Evolutionary conservation across 805 yeast species (phyloP).

Genomic region (Saturnispora quitensis): DNA sequence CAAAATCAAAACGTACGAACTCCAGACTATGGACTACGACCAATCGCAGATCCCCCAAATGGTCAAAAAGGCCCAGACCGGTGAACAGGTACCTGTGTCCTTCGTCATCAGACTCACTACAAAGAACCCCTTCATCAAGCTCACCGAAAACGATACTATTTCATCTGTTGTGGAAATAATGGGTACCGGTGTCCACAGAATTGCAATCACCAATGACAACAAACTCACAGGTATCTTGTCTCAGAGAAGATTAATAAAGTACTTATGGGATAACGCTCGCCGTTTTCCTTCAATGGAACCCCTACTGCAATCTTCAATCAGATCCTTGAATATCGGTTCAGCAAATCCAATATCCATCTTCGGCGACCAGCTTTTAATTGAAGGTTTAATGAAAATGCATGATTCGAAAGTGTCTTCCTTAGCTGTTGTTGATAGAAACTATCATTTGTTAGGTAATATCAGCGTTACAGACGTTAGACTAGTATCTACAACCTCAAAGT

Average conservation of each 20-base stretch:
- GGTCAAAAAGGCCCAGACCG: constrained; percentile 62
- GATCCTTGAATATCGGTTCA: constrained; percentile 67
- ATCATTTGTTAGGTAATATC: constrained; percentile 78
- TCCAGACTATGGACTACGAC: constrained; percentile 27
- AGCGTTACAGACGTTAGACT: constrained; percentile 90
- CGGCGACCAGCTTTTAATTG: constrained; percentile 82
- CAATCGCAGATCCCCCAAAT: constrained; percentile 33
- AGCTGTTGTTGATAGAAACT: constrained; percentile 80
- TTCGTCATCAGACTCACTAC: constrained; percentile 79
- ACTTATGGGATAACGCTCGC: constrained; percentile 88
- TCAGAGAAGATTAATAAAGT: constrained; percentile 79
- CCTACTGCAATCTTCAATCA: constrained; percentile 56
- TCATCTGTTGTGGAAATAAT: constrained; percentile 72
- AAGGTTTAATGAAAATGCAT: constrained; percentile 82
- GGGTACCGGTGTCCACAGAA: constrained; percentile 94
- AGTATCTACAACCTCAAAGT: constrained; percentile 79
- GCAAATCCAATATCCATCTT: constrained; percentile 65
- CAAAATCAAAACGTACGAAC: constrained; percentile 38
- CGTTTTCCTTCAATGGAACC: constrained; percentile 75
- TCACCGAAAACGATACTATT: constrained; percentile 60
- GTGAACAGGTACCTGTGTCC: constrained; percentile 85
- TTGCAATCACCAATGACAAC: constrained; percentile 56
- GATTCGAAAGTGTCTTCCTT: constrained; percentile 75
- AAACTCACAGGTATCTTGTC: constrained; percentile 77
- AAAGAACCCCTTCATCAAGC: constrained; percentile 78